phyloP scores from a whole-genome alignment of 805 yeast genomes.

The Zygosaccharomyces rouxii region DNA sequence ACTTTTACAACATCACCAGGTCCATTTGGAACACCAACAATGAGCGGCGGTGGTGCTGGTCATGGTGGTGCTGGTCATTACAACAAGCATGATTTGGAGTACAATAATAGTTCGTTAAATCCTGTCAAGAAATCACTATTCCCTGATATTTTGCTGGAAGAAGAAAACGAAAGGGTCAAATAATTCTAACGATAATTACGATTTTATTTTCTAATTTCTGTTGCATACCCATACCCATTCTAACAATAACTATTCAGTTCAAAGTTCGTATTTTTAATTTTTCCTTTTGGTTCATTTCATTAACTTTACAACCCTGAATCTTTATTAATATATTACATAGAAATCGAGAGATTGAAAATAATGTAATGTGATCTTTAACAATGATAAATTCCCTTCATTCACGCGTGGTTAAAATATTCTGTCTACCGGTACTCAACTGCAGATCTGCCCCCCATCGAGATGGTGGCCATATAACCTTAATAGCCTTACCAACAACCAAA shows the following conservation, averaged over 20 bases:
- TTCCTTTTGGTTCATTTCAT: background rate
- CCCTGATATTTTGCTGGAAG: conserved; percentile 17
- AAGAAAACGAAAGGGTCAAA: conserved; percentile 13
- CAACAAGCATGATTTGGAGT: conserved; percentile 2
- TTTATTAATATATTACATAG: background rate
- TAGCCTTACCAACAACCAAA: conserved; percentile 71
- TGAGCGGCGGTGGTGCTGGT: background rate
- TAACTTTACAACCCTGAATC: background rate
- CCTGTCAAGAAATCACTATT: conserved; percentile 19
- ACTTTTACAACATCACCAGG: conserved; percentile 14
- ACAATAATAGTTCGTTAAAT: conserved; percentile 10
- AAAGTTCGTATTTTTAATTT: background rate
- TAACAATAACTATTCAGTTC: background rate
- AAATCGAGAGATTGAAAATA: background rate
- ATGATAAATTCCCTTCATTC: conserved; percentile 4
- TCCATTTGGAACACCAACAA: conserved; percentile 6
- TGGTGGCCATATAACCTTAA: conserved; percentile 66
- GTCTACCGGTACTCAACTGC: conserved; percentile 23
- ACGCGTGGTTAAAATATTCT: conserved; percentile 11
- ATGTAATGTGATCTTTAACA: background rate
- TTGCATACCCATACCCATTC: background rate
- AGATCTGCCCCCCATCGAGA: conserved; percentile 44
- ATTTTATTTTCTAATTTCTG: background rate
- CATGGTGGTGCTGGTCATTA: background rate
- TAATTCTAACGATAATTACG: background rate